A percentile compares a stretch with the other conserved stretches of the same genome.
These are phyloP conservation scores for Linum lewisii DNA, from an alignment of 345 rosid genomes.

Conservation along the genomic window DNA sequence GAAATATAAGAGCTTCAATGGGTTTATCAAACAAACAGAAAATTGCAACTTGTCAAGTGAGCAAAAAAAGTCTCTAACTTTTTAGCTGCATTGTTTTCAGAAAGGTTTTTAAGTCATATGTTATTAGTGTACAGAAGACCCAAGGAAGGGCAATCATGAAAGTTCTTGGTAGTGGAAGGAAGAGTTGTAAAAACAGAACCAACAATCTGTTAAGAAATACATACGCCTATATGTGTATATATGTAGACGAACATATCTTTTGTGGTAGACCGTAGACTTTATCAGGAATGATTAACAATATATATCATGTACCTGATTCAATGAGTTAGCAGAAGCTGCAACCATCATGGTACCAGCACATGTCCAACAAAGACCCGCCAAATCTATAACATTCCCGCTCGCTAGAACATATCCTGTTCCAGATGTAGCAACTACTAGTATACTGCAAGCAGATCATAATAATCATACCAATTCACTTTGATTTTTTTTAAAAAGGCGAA, in stretches of 20 bases:
- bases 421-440: slow-evolving; percentile 95
- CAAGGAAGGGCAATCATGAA: no score
- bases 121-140: no score
- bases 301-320: slow-evolving; percentile 55
- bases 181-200: no score
- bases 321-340: slow-evolving; percentile 89
- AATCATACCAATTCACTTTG: not conserved
- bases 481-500: no score
- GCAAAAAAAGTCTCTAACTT: not conserved
- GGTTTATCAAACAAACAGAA: not conserved
- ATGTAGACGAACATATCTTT: no score
- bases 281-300: no score
- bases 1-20: not conserved
- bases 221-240: no score
- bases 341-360: slow-evolving; percentile 98
- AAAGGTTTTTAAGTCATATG: no score
- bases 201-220: no score
- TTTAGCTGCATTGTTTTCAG: not conserved
- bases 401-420: slow-evolving; percentile 92
- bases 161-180: no score
- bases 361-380: slow-evolving; percentile 77
- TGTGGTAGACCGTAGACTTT: no score
- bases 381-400: slow-evolving; percentile 52
- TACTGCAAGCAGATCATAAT: slow-evolving; percentile 23
- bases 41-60: not conserved